phyloP scores from a whole-genome alignment of 108 stramenopile genomes.

The Pseudonitzschia multiseries region DNA sequence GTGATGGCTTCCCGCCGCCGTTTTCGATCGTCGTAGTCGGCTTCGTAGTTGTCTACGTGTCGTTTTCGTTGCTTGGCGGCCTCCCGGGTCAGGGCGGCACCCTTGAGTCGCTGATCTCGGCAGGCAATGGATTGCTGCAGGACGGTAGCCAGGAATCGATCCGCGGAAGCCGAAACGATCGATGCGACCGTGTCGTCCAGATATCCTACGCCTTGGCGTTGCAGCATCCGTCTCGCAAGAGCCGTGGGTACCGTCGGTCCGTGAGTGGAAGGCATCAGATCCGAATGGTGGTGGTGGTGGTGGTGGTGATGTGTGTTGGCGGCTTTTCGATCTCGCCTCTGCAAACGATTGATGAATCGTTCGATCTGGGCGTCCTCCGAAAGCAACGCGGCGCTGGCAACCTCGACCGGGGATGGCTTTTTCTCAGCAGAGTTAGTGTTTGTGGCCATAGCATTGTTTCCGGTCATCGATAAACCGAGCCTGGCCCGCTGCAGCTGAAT shows the following conservation, averaged over 20 bases:
- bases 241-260: slow-evolving; percentile 75
- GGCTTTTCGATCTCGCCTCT: slow-evolving; percentile 29
- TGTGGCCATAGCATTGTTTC: neutral
- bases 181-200: slow-evolving; percentile 72
- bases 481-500: slow-evolving; percentile 57
- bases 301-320: slow-evolving; percentile 10
- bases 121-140: slow-evolving; percentile 77
- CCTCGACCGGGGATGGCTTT: slow-evolving; percentile 38
- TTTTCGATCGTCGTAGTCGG: slow-evolving; percentile 45
- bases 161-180: slow-evolving; percentile 64
- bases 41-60: slow-evolving; percentile 50
- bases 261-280: slow-evolving; percentile 12
- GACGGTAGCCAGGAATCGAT: slow-evolving; percentile 83
- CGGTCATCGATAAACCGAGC: slow-evolving; percentile 31
- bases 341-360: slow-evolving; percentile 46
- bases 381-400: slow-evolving; percentile 32
- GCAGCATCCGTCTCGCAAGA: slow-evolving; percentile 73
- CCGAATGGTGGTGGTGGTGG: neutral
- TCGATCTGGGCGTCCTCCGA: slow-evolving; percentile 46
- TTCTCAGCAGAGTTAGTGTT: neutral
- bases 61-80: slow-evolving; percentile 49
- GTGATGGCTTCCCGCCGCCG: slow-evolving; percentile 41
- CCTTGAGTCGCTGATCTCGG: slow-evolving; percentile 79
- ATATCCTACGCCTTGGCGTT: slow-evolving; percentile 77
- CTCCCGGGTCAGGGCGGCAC: slow-evolving; percentile 50